Evolutionary conservation across 163 green algal genomes (phyloP).

Genomic region (Trebouxiophyceae sp.): DNA sequence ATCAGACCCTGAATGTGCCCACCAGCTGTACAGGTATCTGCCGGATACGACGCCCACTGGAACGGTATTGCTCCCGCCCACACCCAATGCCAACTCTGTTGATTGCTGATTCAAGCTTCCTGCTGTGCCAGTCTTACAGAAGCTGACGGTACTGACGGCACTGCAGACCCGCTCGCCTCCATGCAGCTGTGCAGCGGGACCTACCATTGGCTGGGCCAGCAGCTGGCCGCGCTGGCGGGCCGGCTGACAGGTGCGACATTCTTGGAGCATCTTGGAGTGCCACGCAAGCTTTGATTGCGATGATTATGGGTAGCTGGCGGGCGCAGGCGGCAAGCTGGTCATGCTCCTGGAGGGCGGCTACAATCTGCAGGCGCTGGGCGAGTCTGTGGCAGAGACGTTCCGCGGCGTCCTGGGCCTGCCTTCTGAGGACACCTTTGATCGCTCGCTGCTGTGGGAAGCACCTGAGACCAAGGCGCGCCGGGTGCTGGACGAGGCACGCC

Average conservation of each 20-base stretch:
- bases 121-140: too few species aligned
- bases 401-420: conserved; percentile 25
- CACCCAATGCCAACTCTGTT: too few species aligned
- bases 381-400: conserved; percentile 56
- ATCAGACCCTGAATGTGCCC: too few species aligned
- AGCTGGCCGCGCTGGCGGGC: conserved; percentile 46
- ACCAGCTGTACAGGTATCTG: conserved; percentile 35
- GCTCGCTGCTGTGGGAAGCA: not conserved
- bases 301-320: not conserved
- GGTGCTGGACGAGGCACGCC: too few species aligned
- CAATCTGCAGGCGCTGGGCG: conserved; percentile 49
- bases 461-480: too few species aligned
- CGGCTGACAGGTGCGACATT: too few species aligned
- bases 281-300: too few species aligned
- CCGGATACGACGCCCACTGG: conserved; percentile 84
- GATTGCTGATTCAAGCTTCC: too few species aligned
- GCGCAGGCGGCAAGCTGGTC: conserved; percentile 40
- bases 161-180: conserved; percentile 71
- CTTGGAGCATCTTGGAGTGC: too few species aligned
- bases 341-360: conserved; percentile 86
- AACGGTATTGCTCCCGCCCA: too few species aligned
- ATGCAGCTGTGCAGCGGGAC: conserved; percentile 59
- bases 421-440: conserved; percentile 1
- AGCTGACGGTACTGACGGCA: too few species aligned
- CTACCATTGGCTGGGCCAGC: conserved; percentile 45